Evolutionary conservation across 2,329 filamentous ascomycete genomes (phyloP).

Genomic region (Paraphoma sp.): DNA sequence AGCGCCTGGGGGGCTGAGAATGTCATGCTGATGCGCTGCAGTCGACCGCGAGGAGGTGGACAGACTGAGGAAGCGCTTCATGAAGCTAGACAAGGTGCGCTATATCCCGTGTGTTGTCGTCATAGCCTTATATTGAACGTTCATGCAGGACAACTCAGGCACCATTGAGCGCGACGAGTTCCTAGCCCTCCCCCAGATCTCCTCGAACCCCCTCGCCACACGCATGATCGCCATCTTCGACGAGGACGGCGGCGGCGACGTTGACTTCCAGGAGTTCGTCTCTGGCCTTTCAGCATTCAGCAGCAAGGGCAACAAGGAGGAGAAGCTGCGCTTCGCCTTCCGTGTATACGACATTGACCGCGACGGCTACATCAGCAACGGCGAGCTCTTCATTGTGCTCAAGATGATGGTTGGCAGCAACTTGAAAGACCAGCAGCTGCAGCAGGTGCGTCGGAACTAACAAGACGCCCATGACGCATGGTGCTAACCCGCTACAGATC

Average conservation of each 20-base stretch:
- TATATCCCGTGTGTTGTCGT: background rate
- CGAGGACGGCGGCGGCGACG: slow-evolving; percentile 95
- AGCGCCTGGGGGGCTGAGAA: slow-evolving; percentile 37
- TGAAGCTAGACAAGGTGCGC: slow-evolving; percentile 96
- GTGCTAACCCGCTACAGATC: slow-evolving; percentile 64
- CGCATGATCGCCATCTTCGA: slow-evolving; percentile 99
- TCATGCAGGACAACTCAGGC: slow-evolving; percentile 85
- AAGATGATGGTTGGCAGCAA: slow-evolving; percentile 99
- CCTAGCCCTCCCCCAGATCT: slow-evolving; percentile 94
- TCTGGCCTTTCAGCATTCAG: slow-evolving; percentile 94
- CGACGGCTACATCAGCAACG: slow-evolving; percentile 98
- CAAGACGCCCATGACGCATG: too few species aligned
- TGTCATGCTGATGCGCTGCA: slow-evolving; percentile 51
- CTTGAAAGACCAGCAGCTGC: slow-evolving; percentile 96
- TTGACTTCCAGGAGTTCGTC: slow-evolving; percentile 99
- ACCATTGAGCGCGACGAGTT: slow-evolving; percentile 99
- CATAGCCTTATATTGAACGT: slow-evolving; percentile 4
- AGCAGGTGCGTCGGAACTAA: slow-evolving; percentile 64
- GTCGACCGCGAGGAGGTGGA: slow-evolving; percentile 98
- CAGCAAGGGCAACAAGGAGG: slow-evolving; percentile 98
- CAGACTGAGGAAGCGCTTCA: slow-evolving; percentile 92
- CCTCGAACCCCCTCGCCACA: slow-evolving; percentile 95
- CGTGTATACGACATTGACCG: slow-evolving; percentile 99
- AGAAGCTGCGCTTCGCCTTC: slow-evolving; percentile 97
- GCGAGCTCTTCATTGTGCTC: slow-evolving; percentile 97